These are phyloP conservation scores for Serendipita sp. DNA, from an alignment of 768 basidiomycete species.

Conservation along the genomic window DNA sequence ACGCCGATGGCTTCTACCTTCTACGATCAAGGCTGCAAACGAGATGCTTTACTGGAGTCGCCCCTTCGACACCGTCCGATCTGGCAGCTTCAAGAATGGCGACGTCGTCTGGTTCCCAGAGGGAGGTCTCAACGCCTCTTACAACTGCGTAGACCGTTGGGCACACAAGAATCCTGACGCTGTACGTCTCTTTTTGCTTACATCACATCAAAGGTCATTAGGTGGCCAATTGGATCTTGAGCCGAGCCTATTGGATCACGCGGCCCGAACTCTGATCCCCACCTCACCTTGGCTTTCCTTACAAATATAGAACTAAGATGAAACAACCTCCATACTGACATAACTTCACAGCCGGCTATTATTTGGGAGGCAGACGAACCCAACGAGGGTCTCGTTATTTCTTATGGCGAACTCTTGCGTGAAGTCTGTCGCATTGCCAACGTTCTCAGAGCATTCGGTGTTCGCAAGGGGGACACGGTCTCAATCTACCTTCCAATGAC, in stretches of 20 bases:
- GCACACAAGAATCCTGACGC: constrained; percentile 74
- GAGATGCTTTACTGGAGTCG: constrained; percentile 75
- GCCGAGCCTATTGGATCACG: neutral
- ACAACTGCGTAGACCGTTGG: constrained; percentile 97
- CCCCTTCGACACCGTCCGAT: constrained; percentile 72
- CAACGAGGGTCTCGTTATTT: constrained; percentile 54
- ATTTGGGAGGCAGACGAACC: constrained; percentile 98
- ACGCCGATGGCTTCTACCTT: neutral
- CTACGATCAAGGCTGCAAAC: constrained; percentile 31
- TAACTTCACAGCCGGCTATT: constrained; percentile 57
- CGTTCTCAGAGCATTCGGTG: constrained; percentile 72
- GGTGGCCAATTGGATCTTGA: neutral
- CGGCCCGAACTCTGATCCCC: neutral
- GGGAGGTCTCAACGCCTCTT: constrained; percentile 78
- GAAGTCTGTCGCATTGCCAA: constrained; percentile 85
- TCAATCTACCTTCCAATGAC: constrained; percentile 89
- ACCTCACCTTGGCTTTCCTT: neutral
- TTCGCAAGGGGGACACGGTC: constrained; percentile 91
- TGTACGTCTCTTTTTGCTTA: constrained; percentile 12
- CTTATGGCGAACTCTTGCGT: constrained; percentile 71
- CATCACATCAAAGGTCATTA: neutral
- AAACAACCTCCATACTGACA: neutral
- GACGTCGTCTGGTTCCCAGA: constrained; percentile 96
- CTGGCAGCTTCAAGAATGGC: constrained; percentile 69
- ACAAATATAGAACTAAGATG: neutral